Conservation (phyloP, 345 rosid genomes). For the Excoecaria cochinchinensis region DNA sequence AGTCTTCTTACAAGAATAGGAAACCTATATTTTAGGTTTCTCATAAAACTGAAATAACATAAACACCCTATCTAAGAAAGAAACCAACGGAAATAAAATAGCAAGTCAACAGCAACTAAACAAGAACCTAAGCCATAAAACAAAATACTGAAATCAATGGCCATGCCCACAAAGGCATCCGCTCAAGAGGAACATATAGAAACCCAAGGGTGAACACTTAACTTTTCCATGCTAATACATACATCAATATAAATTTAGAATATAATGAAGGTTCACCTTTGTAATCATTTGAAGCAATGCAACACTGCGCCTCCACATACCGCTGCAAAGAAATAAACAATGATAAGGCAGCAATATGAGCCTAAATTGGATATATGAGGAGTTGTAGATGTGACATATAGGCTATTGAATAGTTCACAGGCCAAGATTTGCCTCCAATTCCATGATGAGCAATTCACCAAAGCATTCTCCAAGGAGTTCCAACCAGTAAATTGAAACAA, state of each 20-base stretch:
- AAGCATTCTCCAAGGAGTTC: background rate
- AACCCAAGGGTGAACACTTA: background rate
- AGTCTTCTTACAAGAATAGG: background rate
- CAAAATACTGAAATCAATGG: no score
- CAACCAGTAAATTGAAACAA: background rate
- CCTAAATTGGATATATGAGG: background rate
- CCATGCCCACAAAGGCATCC: no score
- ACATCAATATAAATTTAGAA: background rate
- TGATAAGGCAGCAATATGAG: background rate
- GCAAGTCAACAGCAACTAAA: no score
- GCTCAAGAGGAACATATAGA: background rate
- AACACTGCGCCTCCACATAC: slow-evolving; percentile 95
- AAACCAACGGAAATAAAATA: no score
- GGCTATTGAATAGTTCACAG: background rate
- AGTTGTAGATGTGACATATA: background rate
- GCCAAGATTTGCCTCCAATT: background rate
- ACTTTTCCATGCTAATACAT: background rate
- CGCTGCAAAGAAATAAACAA: slow-evolving; percentile 56
- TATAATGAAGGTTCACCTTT: slow-evolving; percentile 48
- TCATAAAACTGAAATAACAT: no score
- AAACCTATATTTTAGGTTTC: background rate
- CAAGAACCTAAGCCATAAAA: no score
- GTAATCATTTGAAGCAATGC: slow-evolving; percentile 87
- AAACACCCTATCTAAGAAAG: no score
- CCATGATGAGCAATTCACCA: background rate